Conservation (phyloP, 495 filamentous ascomycete genomes). For the Penicillium steckii region DNA sequence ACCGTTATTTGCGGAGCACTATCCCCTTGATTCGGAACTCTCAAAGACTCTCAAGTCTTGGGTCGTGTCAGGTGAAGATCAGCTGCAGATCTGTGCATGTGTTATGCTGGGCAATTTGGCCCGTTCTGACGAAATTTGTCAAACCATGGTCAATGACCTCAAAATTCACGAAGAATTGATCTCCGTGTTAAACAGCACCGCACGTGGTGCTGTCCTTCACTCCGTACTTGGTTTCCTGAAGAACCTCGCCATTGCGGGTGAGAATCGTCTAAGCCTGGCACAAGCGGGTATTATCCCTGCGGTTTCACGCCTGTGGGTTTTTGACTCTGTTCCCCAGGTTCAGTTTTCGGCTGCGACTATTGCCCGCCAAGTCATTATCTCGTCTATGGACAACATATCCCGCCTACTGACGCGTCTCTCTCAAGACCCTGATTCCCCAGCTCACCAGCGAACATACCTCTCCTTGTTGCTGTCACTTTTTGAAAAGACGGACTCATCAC, state of each 20-base stretch:
- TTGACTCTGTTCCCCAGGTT: conserved; percentile 63
- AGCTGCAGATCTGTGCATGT: conserved; percentile 72
- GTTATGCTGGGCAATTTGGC: conserved; percentile 76
- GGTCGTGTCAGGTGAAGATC: conserved; percentile 47
- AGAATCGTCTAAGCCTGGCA: conserved; percentile 61
- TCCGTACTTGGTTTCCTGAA: conserved; percentile 72
- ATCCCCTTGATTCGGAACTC: conserved; percentile 49
- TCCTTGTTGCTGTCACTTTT: conserved; percentile 60
- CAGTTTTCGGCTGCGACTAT: conserved; percentile 69
- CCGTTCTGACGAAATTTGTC: conserved; percentile 64
- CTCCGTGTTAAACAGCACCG: conserved; percentile 45
- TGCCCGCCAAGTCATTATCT: conserved; percentile 61
- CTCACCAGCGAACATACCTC: conserved; percentile 49
- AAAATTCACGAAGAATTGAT: conserved; percentile 57
- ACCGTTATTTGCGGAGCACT: conserved; percentile 50
- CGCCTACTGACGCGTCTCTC: conserved; percentile 42
- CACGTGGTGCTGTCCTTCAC: conserved; percentile 58
- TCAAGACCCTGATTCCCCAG: conserved; percentile 37
- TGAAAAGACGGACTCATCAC: conserved; percentile 55
- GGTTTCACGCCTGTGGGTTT: conserved; percentile 60
- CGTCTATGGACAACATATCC: conserved; percentile 57
- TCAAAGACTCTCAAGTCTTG: conserved; percentile 54
- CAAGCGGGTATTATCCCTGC: conserved; percentile 49
- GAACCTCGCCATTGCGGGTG: conserved; percentile 68
- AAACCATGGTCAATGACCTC: conserved; percentile 51